A percentile compares a stretch with the other conserved stretches of the same genome.
Evolutionary conservation across 495 filamentous ascomycete species (phyloP).

Genomic region (Xylaria longipes): DNA sequence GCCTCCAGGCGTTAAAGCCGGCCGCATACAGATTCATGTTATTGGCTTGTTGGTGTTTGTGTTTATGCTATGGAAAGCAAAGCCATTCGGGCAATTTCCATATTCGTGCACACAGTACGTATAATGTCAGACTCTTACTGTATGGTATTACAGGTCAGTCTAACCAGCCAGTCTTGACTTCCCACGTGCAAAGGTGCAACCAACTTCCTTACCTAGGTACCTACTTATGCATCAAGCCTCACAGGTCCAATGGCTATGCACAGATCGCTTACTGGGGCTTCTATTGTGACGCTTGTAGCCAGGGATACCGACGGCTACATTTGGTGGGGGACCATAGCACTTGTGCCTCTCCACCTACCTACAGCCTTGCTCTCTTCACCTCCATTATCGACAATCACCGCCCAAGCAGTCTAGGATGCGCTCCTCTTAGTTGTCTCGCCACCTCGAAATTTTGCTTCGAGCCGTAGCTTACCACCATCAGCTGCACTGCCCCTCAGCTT

Average conservation of each 20-base stretch:
- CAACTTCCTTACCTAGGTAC: background rate
- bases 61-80: constrained; percentile 8
- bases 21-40: constrained; percentile 55
- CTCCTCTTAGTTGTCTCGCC: background rate
- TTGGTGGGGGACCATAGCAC: background rate
- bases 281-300: background rate
- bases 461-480: background rate
- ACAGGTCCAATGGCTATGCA: background rate
- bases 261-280: background rate
- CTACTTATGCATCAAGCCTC: background rate
- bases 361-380: background rate
- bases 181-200: background rate
- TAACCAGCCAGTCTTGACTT: background rate
- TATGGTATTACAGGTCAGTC: background rate
- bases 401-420: background rate
- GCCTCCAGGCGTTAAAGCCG: constrained; percentile 60
- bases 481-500: background rate
- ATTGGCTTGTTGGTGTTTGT: background rate
- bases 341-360: background rate
- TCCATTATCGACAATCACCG: background rate
- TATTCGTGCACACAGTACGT: background rate
- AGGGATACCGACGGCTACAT: background rate
- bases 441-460: background rate
- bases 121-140: background rate
- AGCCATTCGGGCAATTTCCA: background rate